These are phyloP conservation scores for Hanseniaspora taiwanica DNA, from an alignment of 805 yeast species.

Conservation along the genomic window DNA sequence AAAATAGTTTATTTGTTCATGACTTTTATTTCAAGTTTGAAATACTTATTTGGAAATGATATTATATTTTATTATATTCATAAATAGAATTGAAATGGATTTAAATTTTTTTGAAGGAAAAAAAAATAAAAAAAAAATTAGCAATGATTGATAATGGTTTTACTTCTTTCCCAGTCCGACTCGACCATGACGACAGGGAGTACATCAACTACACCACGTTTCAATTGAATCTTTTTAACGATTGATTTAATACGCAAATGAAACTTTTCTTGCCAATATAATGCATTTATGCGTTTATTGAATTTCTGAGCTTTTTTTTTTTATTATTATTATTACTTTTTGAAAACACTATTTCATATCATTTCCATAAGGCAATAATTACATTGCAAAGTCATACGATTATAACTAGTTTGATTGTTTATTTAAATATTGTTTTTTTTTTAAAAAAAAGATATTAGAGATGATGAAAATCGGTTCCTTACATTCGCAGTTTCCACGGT, in stretches of 20 bases:
- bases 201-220: constrained; percentile 17
- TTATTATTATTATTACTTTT: background rate
- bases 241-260: constrained; percentile 5
- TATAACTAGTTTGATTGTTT: background rate
- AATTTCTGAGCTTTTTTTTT: constrained; percentile 22
- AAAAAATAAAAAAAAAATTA: constrained; percentile 5
- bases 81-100: too few relatives aligned
- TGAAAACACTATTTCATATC: background rate
- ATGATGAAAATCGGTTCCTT: constrained; percentile 63
- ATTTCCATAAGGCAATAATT: background rate
- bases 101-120: background rate
- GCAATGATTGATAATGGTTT: constrained; percentile 38
- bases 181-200: constrained; percentile 90
- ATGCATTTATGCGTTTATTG: constrained; percentile 14
- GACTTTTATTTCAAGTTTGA: constrained; percentile 1
- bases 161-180: constrained; percentile 86
- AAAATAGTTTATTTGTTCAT: too few relatives aligned
- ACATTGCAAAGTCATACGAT: too few relatives aligned
- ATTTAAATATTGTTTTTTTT: background rate
- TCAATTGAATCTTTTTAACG: constrained; percentile 1
- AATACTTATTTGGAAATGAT: background rate
- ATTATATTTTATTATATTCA: background rate
- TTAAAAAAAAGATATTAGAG: constrained; percentile 14
- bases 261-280: constrained; percentile 85
- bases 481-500: constrained; percentile 97